phyloP scores from a whole-genome alignment of 805 yeast species.

The Myxozyma nipponensis region DNA sequence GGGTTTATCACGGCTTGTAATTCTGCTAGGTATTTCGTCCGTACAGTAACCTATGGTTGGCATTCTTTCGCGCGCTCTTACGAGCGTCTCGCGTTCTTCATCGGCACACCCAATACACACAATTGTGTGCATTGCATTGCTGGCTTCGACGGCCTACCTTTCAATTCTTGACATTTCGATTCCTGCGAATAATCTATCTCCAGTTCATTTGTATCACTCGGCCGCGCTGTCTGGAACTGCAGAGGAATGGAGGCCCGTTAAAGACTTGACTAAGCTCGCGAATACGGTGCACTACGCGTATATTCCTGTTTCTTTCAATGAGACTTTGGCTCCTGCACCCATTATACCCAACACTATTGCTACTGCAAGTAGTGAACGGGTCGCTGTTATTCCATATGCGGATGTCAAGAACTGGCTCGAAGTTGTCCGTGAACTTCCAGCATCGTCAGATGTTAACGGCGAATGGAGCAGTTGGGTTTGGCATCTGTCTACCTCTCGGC shows the following conservation, averaged over 20 bases:
- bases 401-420: constrained; percentile 34
- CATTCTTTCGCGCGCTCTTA: constrained; percentile 16
- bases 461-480: constrained; percentile 40
- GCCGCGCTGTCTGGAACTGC: constrained; percentile 35
- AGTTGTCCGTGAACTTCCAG: constrained; percentile 27
- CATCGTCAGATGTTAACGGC: constrained; percentile 30
- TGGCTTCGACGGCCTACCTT: constrained; percentile 78
- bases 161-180: constrained; percentile 47
- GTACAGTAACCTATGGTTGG: constrained; percentile 13
- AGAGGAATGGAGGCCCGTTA: constrained; percentile 49
- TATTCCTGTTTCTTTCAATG: constrained; percentile 56
- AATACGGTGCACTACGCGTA: constrained; percentile 48
- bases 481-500: constrained; percentile 45
- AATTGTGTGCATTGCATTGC: constrained; percentile 62
- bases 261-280: constrained; percentile 42
- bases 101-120: constrained; percentile 71
- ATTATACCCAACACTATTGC: constrained; percentile 10
- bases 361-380: constrained; percentile 31
- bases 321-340: constrained; percentile 36
- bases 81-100: constrained; percentile 20
- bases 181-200: constrained; percentile 29
- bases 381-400: constrained; percentile 40
- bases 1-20: too few relatives aligned
- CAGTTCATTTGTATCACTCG: constrained; percentile 37
- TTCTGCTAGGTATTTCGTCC: too few relatives aligned